phyloP scores from a whole-genome alignment of 2,329 filamentous ascomycete species.

The Tolypocladium tundrense region DNA sequence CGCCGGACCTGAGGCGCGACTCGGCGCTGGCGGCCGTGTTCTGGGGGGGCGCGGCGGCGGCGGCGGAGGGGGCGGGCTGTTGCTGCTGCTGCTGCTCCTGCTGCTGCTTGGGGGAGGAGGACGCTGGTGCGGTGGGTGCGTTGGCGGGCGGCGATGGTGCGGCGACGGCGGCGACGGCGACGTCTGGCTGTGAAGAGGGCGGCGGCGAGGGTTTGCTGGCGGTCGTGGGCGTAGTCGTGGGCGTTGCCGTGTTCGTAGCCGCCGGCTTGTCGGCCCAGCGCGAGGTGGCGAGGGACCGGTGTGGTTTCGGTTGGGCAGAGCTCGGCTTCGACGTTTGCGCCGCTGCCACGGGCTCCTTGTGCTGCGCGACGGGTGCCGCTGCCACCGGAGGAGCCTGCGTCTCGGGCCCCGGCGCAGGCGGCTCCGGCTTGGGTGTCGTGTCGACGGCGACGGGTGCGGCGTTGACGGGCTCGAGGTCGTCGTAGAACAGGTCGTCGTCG shows the following conservation, averaged over 20 bases:
- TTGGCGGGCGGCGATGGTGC: constrained; percentile 5
- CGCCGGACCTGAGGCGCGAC: constrained; percentile 40
- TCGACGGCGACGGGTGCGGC: constrained; percentile 18
- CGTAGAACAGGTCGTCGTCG: constrained; percentile 52
- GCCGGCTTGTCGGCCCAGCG: constrained; percentile 22
- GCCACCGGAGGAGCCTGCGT: constrained; percentile 4
- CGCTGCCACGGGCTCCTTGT: background rate
- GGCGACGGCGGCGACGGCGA: constrained; percentile 6
- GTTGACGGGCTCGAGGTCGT: constrained; percentile 49
- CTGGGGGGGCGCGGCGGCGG: constrained; percentile 7
- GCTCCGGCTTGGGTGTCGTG: constrained; percentile 5
- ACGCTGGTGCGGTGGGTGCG: background rate
- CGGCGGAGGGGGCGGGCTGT: background rate
- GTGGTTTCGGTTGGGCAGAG: background rate
- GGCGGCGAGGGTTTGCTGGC: background rate
- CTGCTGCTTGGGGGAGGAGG: constrained; percentile 8
- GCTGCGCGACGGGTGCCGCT: background rate
- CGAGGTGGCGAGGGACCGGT: constrained; percentile 18
- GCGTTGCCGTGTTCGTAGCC: background rate
- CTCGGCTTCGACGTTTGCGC: background rate
- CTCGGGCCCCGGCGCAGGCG: constrained; percentile 8
- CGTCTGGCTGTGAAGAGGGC: background rate
- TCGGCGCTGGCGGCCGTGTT: constrained; percentile 25
- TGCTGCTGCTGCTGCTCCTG: background rate
- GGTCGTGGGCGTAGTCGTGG: background rate